Conservation (phyloP, 169 alveolate species). For the Cystoisospora suis region DNA sequence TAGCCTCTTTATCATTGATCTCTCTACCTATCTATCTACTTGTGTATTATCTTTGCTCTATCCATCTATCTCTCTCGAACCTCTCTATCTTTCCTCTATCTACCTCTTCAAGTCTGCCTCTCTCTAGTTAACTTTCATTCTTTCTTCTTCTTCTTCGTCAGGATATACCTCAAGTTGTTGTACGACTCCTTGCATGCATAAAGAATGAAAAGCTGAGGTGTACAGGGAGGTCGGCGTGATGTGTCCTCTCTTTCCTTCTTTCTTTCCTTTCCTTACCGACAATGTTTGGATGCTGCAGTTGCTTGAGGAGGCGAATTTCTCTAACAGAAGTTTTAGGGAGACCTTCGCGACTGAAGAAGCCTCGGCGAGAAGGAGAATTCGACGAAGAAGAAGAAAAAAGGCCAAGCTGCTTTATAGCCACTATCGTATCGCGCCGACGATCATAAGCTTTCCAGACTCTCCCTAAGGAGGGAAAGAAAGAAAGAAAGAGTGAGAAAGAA, state of each 20-base stretch:
- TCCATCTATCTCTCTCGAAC: too few species aligned
- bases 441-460: conserved; percentile 46
- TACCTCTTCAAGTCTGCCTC: background rate
- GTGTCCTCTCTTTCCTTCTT: background rate
- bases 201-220: too few species aligned
- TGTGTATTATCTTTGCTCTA: too few species aligned
- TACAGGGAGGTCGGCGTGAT: too few species aligned
- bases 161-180: too few species aligned
- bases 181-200: too few species aligned
- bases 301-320: conserved; percentile 86
- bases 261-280: conserved; percentile 66
- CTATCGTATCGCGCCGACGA: background rate
- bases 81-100: background rate
- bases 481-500: background rate
- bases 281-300: conserved; percentile 85
- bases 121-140: background rate
- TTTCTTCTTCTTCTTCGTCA: background rate
- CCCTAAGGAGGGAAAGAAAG: background rate
- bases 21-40: too few species aligned
- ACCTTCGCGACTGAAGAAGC: conserved; percentile 86
- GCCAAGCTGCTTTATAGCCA: conserved; percentile 49
- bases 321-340: conserved; percentile 89
- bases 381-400: conserved; percentile 9
- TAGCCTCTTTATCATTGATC: too few species aligned
- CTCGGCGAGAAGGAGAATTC: too few species aligned